Conservation (phyloP, 352 stramenopile genomes). For the Phytopythium oedochilum region DNA sequence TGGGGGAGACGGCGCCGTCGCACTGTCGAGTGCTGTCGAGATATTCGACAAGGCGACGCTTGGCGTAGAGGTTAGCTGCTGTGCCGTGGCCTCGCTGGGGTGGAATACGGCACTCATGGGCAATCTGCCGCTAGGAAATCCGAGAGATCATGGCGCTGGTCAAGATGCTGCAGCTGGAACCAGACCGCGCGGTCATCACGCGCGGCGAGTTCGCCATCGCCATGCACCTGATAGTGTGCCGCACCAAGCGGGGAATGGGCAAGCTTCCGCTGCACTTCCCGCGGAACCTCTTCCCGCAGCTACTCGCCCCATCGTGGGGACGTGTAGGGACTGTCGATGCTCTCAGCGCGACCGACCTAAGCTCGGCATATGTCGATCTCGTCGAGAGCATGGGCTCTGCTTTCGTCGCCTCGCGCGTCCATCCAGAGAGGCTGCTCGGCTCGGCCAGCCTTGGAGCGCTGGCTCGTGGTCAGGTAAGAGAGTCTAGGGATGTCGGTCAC, state of each 20-base stretch:
- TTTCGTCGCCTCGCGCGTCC: neutral
- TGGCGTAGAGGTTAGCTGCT: conserved; percentile 1
- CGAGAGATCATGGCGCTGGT: conserved; percentile 16
- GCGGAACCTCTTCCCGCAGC: conserved; percentile 21
- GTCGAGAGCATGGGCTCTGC: conserved; percentile 2
- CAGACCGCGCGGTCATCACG: conserved; percentile 5
- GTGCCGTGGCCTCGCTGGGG: neutral
- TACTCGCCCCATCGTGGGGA: conserved; percentile 5
- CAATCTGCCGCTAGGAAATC: conserved; percentile 9
- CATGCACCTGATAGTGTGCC: conserved; percentile 42
- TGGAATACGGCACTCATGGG: neutral
- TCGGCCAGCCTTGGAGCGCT: neutral
- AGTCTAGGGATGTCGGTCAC: neutral
- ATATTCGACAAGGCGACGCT: conserved; percentile 19
- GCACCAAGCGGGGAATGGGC: conserved; percentile 25
- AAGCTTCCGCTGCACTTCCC: conserved; percentile 23
- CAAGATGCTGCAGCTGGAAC: conserved; percentile 16
- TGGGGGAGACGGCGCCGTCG: conserved; percentile 4
- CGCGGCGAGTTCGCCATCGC: conserved; percentile 21
- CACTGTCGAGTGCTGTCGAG: conserved; percentile 9
- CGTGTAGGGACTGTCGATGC: neutral
- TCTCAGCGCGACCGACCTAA: neutral
- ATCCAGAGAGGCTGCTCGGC: conserved; percentile 3
- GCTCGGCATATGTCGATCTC: conserved; percentile 3
- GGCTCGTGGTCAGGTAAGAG: neutral